These are phyloP conservation scores for Amanita polypyramis DNA, from an alignment of 768 basidiomycete species.

Conservation along the genomic window DNA sequence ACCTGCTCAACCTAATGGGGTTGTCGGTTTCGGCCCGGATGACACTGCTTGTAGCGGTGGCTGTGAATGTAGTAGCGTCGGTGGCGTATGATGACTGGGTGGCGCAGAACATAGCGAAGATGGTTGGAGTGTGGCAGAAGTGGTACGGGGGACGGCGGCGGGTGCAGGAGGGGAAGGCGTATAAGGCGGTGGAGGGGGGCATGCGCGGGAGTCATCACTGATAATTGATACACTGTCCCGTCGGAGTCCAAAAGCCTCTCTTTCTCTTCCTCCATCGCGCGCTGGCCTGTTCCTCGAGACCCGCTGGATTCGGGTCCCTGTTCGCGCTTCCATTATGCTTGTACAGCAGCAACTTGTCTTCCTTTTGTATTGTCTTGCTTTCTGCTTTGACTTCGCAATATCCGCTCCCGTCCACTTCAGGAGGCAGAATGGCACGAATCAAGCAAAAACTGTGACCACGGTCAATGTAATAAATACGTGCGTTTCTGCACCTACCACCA, in stretches of 20 bases:
- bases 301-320: constrained; percentile 43
- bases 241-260: constrained; percentile 20
- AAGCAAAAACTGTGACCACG: constrained; percentile 30
- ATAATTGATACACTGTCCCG: not conserved
- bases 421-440: constrained; percentile 20
- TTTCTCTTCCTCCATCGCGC: constrained; percentile 25
- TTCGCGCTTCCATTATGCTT: constrained; percentile 28
- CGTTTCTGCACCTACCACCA: constrained; percentile 13
- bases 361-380: constrained; percentile 27
- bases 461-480: constrained; percentile 37
- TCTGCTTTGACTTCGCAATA: constrained; percentile 21
- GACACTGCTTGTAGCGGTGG: constrained; percentile 56
- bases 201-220: constrained; percentile 30
- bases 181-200: constrained; percentile 77
- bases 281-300: constrained; percentile 24
- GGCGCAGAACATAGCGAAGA: constrained; percentile 41
- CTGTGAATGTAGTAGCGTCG: constrained; percentile 61
- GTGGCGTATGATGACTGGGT: constrained; percentile 74
- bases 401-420: constrained; percentile 25
- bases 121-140: constrained; percentile 36
- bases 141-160: constrained; percentile 38
- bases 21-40: constrained; percentile 60
- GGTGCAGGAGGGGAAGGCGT: constrained; percentile 58
- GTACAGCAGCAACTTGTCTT: constrained; percentile 25
- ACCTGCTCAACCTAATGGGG: constrained; percentile 67